Evolutionary conservation across 495 filamentous ascomycete genomes (phyloP).

Genomic region (Penicillium flavigenum): DNA sequence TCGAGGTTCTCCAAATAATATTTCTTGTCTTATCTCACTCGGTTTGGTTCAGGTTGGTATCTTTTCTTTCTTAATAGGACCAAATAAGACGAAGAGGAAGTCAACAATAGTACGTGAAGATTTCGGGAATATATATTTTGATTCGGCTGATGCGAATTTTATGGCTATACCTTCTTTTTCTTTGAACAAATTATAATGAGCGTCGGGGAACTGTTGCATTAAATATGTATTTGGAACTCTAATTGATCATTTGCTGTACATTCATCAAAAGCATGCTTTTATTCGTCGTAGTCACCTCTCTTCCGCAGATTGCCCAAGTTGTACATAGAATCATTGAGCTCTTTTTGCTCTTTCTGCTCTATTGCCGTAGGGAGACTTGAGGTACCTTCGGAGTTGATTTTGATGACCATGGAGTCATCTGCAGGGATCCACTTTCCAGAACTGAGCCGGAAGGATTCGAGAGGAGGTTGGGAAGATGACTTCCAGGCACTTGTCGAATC

Average conservation of each 20-base stretch:
- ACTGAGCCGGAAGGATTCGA: slow-evolving; percentile 32
- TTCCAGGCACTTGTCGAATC: slow-evolving; percentile 41
- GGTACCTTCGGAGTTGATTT: slow-evolving; percentile 39
- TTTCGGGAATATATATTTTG: not conserved
- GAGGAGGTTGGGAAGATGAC: slow-evolving; percentile 23
- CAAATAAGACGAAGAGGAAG: too few species aligned
- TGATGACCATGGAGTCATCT: slow-evolving; percentile 23
- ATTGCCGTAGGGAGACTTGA: slow-evolving; percentile 31
- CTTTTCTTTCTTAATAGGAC: too few species aligned
- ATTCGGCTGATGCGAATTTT: not conserved
- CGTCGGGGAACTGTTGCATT: not conserved
- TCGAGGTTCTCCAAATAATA: too few species aligned
- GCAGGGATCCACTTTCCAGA: slow-evolving; percentile 25
- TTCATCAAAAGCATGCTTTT: slow-evolving; percentile 13
- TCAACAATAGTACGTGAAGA: not conserved
- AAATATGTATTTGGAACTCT: slow-evolving; percentile 1
- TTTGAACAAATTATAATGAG: not conserved
- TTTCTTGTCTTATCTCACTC: too few species aligned
- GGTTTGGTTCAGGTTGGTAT: too few species aligned
- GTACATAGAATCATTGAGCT: slow-evolving; percentile 60
- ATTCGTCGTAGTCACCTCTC: slow-evolving; percentile 34
- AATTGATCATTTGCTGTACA: slow-evolving; percentile 15
- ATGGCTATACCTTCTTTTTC: not conserved
- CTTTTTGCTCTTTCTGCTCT: slow-evolving; percentile 33
- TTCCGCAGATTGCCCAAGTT: slow-evolving; percentile 72